Evolutionary conservation across 345 rosid genomes (phyloP).

Genomic region (Dipteronia dyeriana): DNA sequence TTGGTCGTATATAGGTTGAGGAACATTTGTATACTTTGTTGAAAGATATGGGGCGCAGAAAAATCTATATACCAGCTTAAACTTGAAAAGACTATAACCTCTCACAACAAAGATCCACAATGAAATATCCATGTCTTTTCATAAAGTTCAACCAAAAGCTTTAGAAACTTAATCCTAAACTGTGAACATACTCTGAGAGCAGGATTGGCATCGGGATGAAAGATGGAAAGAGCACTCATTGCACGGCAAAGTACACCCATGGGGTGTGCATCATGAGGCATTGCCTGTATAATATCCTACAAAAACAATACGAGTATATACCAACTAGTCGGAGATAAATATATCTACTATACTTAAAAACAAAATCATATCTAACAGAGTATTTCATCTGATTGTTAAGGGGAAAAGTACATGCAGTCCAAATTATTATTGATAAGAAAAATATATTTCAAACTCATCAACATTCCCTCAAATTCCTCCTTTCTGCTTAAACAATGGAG

Average conservation of each 20-base stretch:
- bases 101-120: not conserved
- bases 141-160: constrained; percentile 2
- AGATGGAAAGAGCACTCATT: constrained; percentile 95
- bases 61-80: not conserved
- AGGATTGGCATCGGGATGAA: constrained; percentile 99
- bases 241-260: constrained; percentile 98
- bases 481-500: not conserved
- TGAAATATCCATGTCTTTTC: not conserved
- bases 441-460: too few species aligned
- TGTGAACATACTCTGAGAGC: constrained; percentile 77
- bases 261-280: constrained; percentile 99
- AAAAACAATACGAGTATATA: constrained; percentile 24
- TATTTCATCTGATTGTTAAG: not conserved
- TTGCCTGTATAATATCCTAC: constrained; percentile 88
- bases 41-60: not conserved
- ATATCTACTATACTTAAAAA: not conserved
- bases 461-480: not conserved
- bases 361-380: not conserved
- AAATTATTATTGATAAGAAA: not conserved
- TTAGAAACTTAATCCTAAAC: too few species aligned
- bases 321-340: constrained; percentile 5
- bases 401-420: constrained; percentile 2
- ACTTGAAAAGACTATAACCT: not conserved
- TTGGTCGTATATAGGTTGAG: not conserved
- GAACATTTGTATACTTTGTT: not conserved